Base-by-base conservation (phyloP, 202 grass and related monocot genomes). In the Carex arenaria region DNA sequence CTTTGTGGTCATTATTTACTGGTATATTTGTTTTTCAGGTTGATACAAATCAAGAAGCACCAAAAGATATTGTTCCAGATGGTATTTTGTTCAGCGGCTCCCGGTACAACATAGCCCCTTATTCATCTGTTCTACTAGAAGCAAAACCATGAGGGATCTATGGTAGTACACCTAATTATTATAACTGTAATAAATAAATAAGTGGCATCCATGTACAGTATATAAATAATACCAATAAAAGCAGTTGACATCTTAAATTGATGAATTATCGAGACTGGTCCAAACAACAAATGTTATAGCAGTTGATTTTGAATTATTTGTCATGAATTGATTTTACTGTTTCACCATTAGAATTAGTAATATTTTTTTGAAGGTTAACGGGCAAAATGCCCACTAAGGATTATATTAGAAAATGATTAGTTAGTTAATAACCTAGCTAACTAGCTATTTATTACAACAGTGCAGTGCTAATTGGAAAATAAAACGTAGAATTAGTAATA, bases 1-100 rank as follows among this genome's bases (percentile, higher is more conserved):
- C 8, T 23, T 3, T 82, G 9, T 8, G 2, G 4, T 57, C 85
- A 53, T 81, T 67, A 67, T 56, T 56, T 75, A 72, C 28, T 74
- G 30, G 15, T 40, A 47, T 59, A 1, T 14, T 57, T 57, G 14
- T 65, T 63, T 47, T 81, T 19, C 87, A 98, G 97, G 85, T 96
- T 61, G 97, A 99, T 79, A 96, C 93, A 81, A 99, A 94, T 86
- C 67, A 94, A 81, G 91, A 88, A 92, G 85, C 97, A 68, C 97
- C 91, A 13, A 89, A 86, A 54, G 93, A 99, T 89, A 85, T 96
- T 85, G 67, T 89, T 81, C 85, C 82, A 55, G 88, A 92, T 74
- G 93, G 97, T 7, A 79, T 10, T 43, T 82, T 62, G 57, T 88
- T 99, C 78, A 57, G 22, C n/a, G 74, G 72, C 42, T 61, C 81